A percentile compares a stretch with the other conserved stretches of the same genome.
Conservation (phyloP, 148 eudicot species). For the Rhododendron griersonianum region DNA sequence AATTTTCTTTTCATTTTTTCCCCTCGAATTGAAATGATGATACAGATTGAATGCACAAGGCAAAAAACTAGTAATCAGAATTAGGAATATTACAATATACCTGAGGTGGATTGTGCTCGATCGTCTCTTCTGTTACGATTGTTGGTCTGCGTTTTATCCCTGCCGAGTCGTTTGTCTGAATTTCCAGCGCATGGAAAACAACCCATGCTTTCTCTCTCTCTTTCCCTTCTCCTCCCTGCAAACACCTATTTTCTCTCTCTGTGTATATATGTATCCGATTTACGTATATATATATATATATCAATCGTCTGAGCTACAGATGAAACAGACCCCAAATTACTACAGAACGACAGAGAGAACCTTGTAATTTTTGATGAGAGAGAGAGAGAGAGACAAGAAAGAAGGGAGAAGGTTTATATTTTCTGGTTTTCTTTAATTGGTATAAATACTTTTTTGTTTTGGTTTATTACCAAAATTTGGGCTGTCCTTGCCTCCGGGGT, state of each 20-base stretch:
- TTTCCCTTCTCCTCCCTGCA: not conserved
- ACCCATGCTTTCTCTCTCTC: conserved; percentile 17
- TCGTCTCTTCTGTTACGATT: conserved; percentile 15
- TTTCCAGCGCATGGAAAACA: conserved; percentile 22
- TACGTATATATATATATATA: not conserved
- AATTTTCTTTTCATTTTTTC: not conserved
- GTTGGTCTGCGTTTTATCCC: conserved; percentile 4
- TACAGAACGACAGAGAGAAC: not conserved
- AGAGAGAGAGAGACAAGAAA: conserved; percentile 2
- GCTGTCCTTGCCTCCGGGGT: not conserved
- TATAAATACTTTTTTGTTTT: not conserved
- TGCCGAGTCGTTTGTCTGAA: conserved; percentile 9
- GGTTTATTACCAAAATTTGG: not conserved
- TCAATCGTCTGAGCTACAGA: not conserved
- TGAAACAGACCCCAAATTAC: conserved; percentile 6
- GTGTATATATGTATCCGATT: not conserved
- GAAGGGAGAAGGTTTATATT: too few species aligned
- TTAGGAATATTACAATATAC: not conserved
- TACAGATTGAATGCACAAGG: not conserved
- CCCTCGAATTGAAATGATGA: not conserved
- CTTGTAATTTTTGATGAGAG: not conserved
- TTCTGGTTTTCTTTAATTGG: not conserved
- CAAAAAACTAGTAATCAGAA: not conserved
- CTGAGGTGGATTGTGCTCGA: conserved; percentile 16
- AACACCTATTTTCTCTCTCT: not conserved